Evolutionary conservation across 208 protist genomes (phyloP).

Genomic region (Leishmania arabica): DNA sequence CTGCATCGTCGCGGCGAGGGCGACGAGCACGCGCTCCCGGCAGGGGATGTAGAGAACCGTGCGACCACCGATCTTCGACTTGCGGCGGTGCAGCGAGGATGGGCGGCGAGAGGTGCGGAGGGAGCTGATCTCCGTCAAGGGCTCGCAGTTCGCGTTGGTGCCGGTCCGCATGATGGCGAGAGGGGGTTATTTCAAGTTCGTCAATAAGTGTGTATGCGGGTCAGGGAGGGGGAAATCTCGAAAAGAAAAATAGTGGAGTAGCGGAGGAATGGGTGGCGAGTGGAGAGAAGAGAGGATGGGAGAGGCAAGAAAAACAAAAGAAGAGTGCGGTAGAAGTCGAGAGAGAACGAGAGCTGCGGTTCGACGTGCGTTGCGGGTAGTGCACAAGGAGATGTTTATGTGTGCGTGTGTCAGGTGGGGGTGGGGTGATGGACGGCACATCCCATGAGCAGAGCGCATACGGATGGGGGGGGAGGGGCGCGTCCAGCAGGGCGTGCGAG

Average conservation of each 20-base stretch:
- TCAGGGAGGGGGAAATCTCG: not conserved
- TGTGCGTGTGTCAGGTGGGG: not conserved
- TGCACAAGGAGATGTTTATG: not conserved
- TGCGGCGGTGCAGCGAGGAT: conserved; percentile 28
- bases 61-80: conserved; percentile 22
- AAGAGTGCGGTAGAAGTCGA: not conserved
- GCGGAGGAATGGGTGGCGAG: not conserved
- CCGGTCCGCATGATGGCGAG: not conserved
- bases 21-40: conserved; percentile 23
- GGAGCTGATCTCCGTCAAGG: conserved; percentile 17
- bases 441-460: not conserved
- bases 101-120: conserved; percentile 22
- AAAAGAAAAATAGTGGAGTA: not conserved
- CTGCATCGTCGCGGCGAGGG: conserved; percentile 14
- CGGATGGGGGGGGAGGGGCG: not conserved
- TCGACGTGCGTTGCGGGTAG: not conserved
- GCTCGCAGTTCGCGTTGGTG: conserved; percentile 5
- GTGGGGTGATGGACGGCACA: not conserved
- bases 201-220: not conserved
- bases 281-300: not conserved
- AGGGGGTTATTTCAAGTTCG: not conserved
- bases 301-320: not conserved
- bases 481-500: not conserved
- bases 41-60: conserved; percentile 26
- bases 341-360: not conserved